A percentile compares a stretch with the other conserved stretches of the same genome.
Evolutionary conservation across 176 grass and related monocot species (phyloP).

Genomic region (Panicum miliaceum): DNA sequence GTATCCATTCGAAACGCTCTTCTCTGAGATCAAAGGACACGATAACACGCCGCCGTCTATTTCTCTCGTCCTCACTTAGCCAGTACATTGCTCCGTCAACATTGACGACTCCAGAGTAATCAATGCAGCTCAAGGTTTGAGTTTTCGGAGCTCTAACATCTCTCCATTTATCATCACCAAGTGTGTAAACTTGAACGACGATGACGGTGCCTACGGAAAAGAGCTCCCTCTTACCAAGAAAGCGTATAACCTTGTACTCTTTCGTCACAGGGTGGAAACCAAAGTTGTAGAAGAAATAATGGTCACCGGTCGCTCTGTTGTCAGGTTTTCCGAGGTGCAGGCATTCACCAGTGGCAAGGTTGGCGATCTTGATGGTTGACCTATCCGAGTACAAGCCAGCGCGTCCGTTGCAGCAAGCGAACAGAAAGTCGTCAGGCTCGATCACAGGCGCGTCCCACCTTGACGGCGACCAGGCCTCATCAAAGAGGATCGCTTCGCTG

Average conservation of each 20-base stretch:
- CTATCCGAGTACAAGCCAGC: constrained; percentile 32
- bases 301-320: neutral
- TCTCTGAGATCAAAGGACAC: constrained; percentile 33
- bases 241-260: constrained; percentile 40
- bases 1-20: constrained; percentile 13
- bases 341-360: constrained; percentile 24
- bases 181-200: constrained; percentile 44
- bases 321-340: constrained; percentile 23
- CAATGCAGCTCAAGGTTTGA: constrained; percentile 10
- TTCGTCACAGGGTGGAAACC: constrained; percentile 35
- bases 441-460: constrained; percentile 20
- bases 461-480: constrained; percentile 19
- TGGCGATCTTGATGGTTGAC: constrained; percentile 34
- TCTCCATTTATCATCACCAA: constrained; percentile 18
- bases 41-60: neutral
- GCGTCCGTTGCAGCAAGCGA: constrained; percentile 37
- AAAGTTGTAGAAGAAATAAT: constrained; percentile 16
- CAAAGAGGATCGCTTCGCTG: neutral
- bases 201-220: neutral
- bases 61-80: neutral
- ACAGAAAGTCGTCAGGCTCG: constrained; percentile 30
- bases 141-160: neutral
- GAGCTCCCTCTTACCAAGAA: neutral
- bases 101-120: neutral
- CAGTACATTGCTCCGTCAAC: constrained; percentile 37